Conservation (phyloP, 805 yeast genomes). For the Brettanomyces bruxellensis region DNA sequence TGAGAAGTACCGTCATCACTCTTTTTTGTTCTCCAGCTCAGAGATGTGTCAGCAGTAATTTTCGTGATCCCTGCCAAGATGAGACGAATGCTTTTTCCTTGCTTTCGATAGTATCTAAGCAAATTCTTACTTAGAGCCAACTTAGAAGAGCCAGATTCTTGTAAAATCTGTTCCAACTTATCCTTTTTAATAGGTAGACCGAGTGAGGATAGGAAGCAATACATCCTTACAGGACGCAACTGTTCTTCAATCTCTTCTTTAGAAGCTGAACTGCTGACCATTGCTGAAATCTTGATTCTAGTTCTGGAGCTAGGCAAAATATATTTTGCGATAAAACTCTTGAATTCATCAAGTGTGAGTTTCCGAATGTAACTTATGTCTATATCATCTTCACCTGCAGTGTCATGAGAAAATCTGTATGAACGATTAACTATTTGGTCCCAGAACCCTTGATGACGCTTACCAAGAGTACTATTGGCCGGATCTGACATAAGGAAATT, state of each 20-base stretch:
- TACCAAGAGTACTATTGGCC: slow-evolving; percentile 13
- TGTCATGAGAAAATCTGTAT: slow-evolving; percentile 29
- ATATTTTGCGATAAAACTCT: slow-evolving; percentile 24
- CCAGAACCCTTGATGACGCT: slow-evolving; percentile 38
- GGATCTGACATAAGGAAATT: slow-evolving; percentile 9
- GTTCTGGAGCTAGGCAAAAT: slow-evolving; percentile 28
- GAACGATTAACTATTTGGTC: slow-evolving; percentile 39
- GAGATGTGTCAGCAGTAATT: slow-evolving; percentile 7
- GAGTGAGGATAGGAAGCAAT: slow-evolving; percentile 35
- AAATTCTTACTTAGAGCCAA: slow-evolving; percentile 30
- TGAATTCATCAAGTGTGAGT: slow-evolving; percentile 26
- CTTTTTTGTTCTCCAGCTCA: neutral
- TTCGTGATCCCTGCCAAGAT: slow-evolving; percentile 16
- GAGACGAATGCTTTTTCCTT: slow-evolving; percentile 26
- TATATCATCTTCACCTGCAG: slow-evolving; percentile 23
- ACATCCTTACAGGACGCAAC: slow-evolving; percentile 31
- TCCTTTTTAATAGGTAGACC: slow-evolving; percentile 38
- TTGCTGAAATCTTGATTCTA: slow-evolving; percentile 34
- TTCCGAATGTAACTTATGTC: slow-evolving; percentile 24
- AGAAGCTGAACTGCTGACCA: slow-evolving; percentile 29
- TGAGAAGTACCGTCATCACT: neutral
- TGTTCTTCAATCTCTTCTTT: slow-evolving; percentile 28
- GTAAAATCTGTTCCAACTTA: slow-evolving; percentile 29
- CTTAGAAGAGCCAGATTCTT: slow-evolving; percentile 29
- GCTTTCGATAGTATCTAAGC: slow-evolving; percentile 31